Evolutionary conservation across 805 yeast species (phyloP).

Genomic region (Ogataea pilisensis): DNA sequence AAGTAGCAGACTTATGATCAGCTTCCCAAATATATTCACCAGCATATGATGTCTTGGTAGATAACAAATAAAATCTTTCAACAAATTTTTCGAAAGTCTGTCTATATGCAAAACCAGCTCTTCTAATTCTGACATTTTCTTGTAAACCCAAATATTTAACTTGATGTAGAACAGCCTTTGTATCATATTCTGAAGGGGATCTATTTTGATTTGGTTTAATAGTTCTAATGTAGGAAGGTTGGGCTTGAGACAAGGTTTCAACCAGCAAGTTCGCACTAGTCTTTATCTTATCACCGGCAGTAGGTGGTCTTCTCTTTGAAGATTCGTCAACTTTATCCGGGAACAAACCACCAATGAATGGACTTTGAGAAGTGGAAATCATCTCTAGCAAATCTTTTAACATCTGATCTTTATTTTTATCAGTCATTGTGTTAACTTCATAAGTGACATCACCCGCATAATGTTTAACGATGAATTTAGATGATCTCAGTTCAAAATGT

Average conservation of each 20-base stretch:
- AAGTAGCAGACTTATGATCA: slow-evolving; percentile 49
- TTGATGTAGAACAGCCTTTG: slow-evolving; percentile 88
- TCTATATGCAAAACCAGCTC: slow-evolving; percentile 98
- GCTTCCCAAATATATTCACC: slow-evolving; percentile 61
- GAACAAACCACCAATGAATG: slow-evolving; percentile 56
- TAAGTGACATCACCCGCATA: slow-evolving; percentile 98
- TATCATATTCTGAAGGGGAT: slow-evolving; percentile 85
- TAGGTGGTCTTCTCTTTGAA: slow-evolving; percentile 79
- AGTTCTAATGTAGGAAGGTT: slow-evolving; percentile 95
- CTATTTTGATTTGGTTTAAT: slow-evolving; percentile 95
- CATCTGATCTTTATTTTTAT: slow-evolving; percentile 93
- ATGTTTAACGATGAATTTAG: slow-evolving; percentile 87
- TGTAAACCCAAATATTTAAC: slow-evolving; percentile 92
- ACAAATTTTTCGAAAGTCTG: slow-evolving; percentile 95
- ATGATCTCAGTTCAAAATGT: slow-evolving; percentile 84
- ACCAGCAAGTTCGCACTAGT: slow-evolving; percentile 86
- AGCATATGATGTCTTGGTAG: slow-evolving; percentile 90
- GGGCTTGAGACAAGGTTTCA: slow-evolving; percentile 83
- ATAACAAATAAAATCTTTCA: slow-evolving; percentile 84
- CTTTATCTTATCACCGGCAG: slow-evolving; percentile 94
- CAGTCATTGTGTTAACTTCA: slow-evolving; percentile 86
- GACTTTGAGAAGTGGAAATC: slow-evolving; percentile 64
- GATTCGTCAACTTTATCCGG: slow-evolving; percentile 63
- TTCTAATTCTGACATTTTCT: slow-evolving; percentile 94
- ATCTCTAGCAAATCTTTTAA: slow-evolving; percentile 82